These are phyloP conservation scores for Arthrocladium fulminans DNA, from an alignment of 2,329 filamentous ascomycete species.

Conservation along the genomic window DNA sequence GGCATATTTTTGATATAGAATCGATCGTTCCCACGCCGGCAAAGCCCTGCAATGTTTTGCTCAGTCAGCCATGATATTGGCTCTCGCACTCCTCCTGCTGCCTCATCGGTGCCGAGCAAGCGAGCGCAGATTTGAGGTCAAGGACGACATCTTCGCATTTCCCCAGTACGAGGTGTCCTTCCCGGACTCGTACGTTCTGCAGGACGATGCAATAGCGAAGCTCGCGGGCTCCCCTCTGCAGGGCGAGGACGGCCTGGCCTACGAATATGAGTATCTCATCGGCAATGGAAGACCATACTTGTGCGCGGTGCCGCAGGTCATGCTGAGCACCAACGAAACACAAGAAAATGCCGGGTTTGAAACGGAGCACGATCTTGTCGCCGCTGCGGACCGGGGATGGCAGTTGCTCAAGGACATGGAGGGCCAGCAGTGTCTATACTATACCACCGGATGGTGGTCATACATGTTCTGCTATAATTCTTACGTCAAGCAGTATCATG, in stretches of 20 bases:
- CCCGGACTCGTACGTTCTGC: slow-evolving; percentile 50
- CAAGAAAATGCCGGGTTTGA: slow-evolving; percentile 57
- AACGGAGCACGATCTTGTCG: slow-evolving; percentile 68
- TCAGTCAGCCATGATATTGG: slow-evolving; percentile 1
- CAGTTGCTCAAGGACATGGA: slow-evolving; percentile 71
- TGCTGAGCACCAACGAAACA: slow-evolving; percentile 53
- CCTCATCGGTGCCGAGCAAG: not conserved
- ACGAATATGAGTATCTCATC: slow-evolving; percentile 66
- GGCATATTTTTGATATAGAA: not conserved
- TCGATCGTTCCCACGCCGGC: not conserved
- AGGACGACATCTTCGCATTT: slow-evolving; percentile 78
- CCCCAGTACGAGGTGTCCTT: slow-evolving; percentile 84
- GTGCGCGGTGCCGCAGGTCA: slow-evolving; percentile 71
- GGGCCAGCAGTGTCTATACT: slow-evolving; percentile 67
- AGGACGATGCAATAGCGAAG: slow-evolving; percentile 14
- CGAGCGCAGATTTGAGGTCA: slow-evolving; percentile 40
- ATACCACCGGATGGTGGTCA: slow-evolving; percentile 85
- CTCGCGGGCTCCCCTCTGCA: slow-evolving; percentile 8
- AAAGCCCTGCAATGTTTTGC: not conserved
- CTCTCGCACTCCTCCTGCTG: not conserved
- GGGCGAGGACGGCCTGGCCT: slow-evolving; percentile 13
- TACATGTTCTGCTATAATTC: slow-evolving; percentile 90
- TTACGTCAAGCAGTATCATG: slow-evolving; percentile 84
- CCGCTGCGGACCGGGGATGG: slow-evolving; percentile 69
- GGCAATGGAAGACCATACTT: slow-evolving; percentile 64